phyloP scores from a whole-genome alignment of 2,329 filamentous ascomycete species.

The Colletotrichum liaoningense region DNA sequence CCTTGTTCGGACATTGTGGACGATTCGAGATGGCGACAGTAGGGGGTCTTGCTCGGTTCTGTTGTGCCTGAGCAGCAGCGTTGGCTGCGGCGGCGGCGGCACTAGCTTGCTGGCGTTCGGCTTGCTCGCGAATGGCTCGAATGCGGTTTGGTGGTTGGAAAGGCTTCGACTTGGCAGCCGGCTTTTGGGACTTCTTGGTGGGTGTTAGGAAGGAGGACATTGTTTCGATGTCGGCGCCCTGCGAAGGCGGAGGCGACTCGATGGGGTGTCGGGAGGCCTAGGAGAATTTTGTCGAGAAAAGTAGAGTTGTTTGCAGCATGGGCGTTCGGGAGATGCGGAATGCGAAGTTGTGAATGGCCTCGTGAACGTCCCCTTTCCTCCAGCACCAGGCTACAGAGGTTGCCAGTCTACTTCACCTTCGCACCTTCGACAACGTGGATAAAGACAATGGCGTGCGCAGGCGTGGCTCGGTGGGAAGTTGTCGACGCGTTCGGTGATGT shows the following conservation, averaged over 20 bases:
- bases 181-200: constrained; percentile 48
- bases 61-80: constrained; percentile 31
- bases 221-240: constrained; percentile 24
- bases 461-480: not conserved
- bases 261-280: not conserved
- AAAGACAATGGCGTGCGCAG: not conserved
- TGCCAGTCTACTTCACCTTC: not conserved
- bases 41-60: constrained; percentile 40
- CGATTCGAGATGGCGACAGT: constrained; percentile 49
- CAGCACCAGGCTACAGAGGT: constrained; percentile 22
- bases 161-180: constrained; percentile 49
- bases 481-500: not conserved
- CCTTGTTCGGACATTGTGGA: constrained; percentile 67
- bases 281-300: not conserved
- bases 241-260: not conserved
- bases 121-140: constrained; percentile 64
- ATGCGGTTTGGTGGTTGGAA: constrained; percentile 59
- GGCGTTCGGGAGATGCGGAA: not conserved
- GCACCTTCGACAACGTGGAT: not conserved
- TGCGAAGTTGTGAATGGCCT: not conserved
- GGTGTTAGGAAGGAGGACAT: constrained; percentile 63
- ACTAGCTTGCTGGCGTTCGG: constrained; percentile 56
- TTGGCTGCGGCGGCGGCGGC: constrained; percentile 42
- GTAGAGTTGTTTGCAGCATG: not conserved
- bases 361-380: constrained; percentile 5